Conservation (phyloP, 768 basidiomycete genomes). For the Tricholomella constricta region DNA sequence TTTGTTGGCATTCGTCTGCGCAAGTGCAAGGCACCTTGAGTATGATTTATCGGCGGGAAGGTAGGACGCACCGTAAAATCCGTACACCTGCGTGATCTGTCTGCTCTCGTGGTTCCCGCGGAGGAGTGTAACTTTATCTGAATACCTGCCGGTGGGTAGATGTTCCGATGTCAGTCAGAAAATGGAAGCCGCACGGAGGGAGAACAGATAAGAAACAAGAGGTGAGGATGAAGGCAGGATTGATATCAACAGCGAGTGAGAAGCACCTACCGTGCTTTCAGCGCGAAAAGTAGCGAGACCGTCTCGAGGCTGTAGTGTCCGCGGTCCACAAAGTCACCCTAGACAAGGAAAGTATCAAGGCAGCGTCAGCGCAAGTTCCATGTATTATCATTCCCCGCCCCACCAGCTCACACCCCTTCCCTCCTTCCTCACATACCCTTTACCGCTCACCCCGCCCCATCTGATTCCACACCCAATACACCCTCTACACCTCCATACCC, state of each 20-base stretch:
- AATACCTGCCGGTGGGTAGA: constrained; percentile 81
- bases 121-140: constrained; percentile 87
- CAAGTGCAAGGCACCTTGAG: neutral
- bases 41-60: too few relatives aligned
- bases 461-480: neutral
- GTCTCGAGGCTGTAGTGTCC: constrained; percentile 97
- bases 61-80: constrained; percentile 85
- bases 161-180: too few relatives aligned
- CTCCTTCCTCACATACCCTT: too few relatives aligned
- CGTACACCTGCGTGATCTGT: constrained; percentile 98
- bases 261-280: constrained; percentile 77
- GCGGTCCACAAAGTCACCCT: constrained; percentile 98
- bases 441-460: too few relatives aligned
- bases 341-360: constrained; percentile 20
- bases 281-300: constrained; percentile 81
- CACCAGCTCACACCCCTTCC: too few relatives aligned
- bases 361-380: too few relatives aligned
- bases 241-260: too few relatives aligned
- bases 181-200: neutral
- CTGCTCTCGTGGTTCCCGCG: constrained; percentile 96
- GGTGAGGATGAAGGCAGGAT: too few relatives aligned
- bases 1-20: constrained; percentile 94
- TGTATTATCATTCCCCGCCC: too few relatives aligned
- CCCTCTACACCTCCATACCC: constrained; percentile 22
- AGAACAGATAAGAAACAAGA: too few relatives aligned